phyloP scores from a whole-genome alignment of 208 protist genomes.

The Phytomonas sp. region DNA sequence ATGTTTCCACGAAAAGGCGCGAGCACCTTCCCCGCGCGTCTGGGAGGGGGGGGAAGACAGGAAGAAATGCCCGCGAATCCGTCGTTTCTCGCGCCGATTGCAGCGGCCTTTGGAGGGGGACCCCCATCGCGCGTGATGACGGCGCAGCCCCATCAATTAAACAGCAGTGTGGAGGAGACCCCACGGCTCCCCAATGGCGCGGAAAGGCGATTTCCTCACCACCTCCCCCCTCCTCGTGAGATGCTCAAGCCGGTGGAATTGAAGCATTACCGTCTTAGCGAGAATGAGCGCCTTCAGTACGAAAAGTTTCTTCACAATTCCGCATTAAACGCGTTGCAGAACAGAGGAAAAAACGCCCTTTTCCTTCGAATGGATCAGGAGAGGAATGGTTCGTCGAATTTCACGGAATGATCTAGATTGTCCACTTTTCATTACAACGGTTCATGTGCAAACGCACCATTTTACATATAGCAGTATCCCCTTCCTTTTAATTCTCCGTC shows the following conservation, averaged over 20 bases:
- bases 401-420: no score
- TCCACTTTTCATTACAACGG: no score
- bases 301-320: constrained; percentile 34
- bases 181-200: no score
- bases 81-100: no score
- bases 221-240: background rate
- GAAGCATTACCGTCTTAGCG: constrained; percentile 16
- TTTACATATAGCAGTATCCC: background rate
- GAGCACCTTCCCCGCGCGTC: background rate
- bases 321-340: constrained; percentile 25
- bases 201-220: background rate
- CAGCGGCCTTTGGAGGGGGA: no score
- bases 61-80: background rate
- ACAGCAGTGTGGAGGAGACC: background rate
- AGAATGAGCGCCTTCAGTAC: constrained; percentile 27
- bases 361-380: background rate
- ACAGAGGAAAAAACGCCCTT: constrained; percentile 11
- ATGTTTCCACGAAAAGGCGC: background rate
- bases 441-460: background rate
- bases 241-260: background rate
- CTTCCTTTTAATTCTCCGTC: background rate
- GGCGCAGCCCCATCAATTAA: background rate
- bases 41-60: background rate
- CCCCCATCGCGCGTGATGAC: background rate
- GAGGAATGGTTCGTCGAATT: background rate